phyloP scores from a whole-genome alignment of 345 rosid species.

The Clausena lansium region DNA sequence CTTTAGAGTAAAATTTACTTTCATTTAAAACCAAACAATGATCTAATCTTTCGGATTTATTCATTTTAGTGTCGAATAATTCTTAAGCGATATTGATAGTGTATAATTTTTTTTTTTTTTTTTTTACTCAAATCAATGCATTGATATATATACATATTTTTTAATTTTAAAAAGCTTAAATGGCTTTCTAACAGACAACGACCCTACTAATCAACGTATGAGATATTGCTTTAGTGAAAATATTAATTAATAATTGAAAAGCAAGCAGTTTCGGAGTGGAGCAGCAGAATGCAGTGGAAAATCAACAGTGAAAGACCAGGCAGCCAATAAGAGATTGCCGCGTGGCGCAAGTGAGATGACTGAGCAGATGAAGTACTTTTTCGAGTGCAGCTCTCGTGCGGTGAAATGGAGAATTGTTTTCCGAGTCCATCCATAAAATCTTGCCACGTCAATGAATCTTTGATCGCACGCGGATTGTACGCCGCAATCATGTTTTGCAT shows the following conservation, averaged over 20 bases:
- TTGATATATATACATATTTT: no score
- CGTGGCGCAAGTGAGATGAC: background rate
- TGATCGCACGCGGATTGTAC: background rate
- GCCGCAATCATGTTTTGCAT: background rate
- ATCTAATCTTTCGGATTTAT: no score
- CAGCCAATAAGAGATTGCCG: background rate
- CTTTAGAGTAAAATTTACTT: no score
- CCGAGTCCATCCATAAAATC: background rate
- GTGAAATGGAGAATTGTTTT: background rate
- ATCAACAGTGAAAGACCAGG: background rate
- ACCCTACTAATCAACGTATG: no score
- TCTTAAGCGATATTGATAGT: no score
- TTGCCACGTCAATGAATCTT: background rate
- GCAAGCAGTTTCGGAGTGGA: background rate
- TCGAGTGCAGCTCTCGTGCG: background rate
- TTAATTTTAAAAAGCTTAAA: no score
- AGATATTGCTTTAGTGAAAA: no score
- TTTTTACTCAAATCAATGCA: no score
- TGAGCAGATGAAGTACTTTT: background rate
- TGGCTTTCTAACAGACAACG: no score
- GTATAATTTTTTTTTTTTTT: no score
- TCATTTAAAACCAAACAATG: no score
- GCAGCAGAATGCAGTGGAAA: background rate
- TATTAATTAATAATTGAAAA: background rate
- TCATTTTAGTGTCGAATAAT: no score